Percentiles rank a stretch among this genome's conserved stretches.
Conservation (phyloP, 495 filamentous ascomycete species). For the Neurospora sp. region DNA sequence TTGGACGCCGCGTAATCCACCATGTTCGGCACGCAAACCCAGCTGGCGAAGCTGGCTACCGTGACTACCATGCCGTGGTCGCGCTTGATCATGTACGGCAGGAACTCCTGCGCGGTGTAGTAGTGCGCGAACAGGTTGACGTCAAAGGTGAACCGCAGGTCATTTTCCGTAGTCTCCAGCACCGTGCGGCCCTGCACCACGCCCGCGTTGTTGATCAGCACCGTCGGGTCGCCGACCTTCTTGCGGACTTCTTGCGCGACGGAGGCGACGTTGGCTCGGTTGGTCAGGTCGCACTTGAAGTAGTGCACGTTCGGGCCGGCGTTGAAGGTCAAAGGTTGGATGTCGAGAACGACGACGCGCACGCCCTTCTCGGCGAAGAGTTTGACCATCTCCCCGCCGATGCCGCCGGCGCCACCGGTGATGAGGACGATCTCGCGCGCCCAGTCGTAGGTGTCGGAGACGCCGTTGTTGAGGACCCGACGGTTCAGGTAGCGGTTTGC, state of each 20-base stretch:
- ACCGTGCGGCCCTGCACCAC: conserved; percentile 51
- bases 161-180: conserved; percentile 42
- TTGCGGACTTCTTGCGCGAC: conserved; percentile 45
- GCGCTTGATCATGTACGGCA: conserved; percentile 48
- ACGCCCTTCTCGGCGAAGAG: conserved; percentile 47
- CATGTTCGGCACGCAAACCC: conserved; percentile 51
- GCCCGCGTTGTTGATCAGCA: conserved; percentile 71
- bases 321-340: conserved; percentile 46
- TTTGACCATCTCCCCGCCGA: conserved; percentile 51
- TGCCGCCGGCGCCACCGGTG: conserved; percentile 61
- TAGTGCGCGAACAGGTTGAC: conserved; percentile 65
- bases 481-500: conserved; percentile 41
- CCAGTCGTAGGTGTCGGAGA: conserved; percentile 55
- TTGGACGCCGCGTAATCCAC: conserved; percentile 60
- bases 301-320: conserved; percentile 45
- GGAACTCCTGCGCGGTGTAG: conserved; percentile 53
- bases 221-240: conserved; percentile 51
- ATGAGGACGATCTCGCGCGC: conserved; percentile 57
- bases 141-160: conserved; percentile 55
- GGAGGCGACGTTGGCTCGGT: conserved; percentile 33
- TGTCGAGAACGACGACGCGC: conserved; percentile 61
- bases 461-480: conserved; percentile 50
- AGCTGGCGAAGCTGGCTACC: conserved; percentile 53
- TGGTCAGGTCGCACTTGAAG: conserved; percentile 58
- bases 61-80: conserved; percentile 73